phyloP scores from a whole-genome alignment of 345 rosid species.

The Lepidium sativum region DNA sequence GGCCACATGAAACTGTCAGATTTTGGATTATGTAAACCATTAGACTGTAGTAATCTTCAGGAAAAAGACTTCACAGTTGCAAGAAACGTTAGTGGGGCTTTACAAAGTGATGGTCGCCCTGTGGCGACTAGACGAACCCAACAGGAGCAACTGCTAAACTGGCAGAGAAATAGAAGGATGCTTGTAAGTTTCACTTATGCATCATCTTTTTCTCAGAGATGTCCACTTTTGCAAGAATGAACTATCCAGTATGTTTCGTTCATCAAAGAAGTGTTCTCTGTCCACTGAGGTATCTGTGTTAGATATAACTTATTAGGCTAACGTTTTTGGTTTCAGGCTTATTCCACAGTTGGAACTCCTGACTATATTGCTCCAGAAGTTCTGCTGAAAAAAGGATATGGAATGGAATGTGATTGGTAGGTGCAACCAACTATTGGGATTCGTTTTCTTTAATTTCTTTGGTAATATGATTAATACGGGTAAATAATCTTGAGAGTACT shows the following conservation, averaged over 20 bases:
- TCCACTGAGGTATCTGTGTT: slow-evolving; percentile 7
- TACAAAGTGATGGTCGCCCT: slow-evolving; percentile 76
- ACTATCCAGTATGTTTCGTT: neutral
- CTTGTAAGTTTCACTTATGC: slow-evolving; percentile 51
- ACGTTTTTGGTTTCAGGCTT: slow-evolving; percentile 57
- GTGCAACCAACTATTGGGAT: slow-evolving; percentile 25
- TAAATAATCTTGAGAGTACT: slow-evolving; percentile 18
- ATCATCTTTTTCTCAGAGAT: neutral
- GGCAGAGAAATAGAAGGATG: slow-evolving; percentile 97
- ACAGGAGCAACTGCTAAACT: slow-evolving; percentile 83
- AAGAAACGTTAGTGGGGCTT: slow-evolving; percentile 56
- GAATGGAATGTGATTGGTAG: slow-evolving; percentile 99
- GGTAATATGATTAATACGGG: slow-evolving; percentile 1
- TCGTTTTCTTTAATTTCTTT: slow-evolving; percentile 4
- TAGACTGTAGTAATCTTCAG: slow-evolving; percentile 93
- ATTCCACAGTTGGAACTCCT: slow-evolving; percentile 97
- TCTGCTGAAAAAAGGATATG: slow-evolving; percentile 91
- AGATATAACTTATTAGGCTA: slow-evolving; percentile 18
- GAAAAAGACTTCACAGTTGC: slow-evolving; percentile 74
- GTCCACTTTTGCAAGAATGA: neutral
- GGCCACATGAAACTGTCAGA: slow-evolving; percentile 98
- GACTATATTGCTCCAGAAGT: slow-evolving; percentile 99
- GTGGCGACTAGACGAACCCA: slow-evolving; percentile 78
- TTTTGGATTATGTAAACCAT: slow-evolving; percentile 94
- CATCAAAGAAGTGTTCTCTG: neutral